Evolutionary conservation across 352 stramenopile species (phyloP), one percentile per base, ranked within the genome.

Genomic region (Saprolegnia parasitica): DNA sequence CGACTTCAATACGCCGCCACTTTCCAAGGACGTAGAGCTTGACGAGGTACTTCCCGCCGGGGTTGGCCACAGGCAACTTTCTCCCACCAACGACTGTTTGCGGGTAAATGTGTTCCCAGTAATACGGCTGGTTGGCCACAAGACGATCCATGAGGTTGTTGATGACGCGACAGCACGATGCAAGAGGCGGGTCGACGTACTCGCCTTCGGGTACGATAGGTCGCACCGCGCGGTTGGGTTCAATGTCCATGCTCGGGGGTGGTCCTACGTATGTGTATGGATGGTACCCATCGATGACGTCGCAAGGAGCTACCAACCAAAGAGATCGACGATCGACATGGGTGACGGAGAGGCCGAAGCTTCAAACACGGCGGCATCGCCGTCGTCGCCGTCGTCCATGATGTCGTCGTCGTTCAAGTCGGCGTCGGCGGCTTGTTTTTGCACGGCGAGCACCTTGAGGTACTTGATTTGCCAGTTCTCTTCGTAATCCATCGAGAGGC

Each of bases 31-130:
- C 73, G 32, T 88, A 93, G 2, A 93, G 60, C 46, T 83, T 83
- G 20, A 94, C 81, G 8, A 77, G 78, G 68, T 93, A 94, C 52
- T 90, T 90, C 13, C 83, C 86, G n/a, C 79, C 80, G 1, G 81
- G 70, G 50, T 88, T 92, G 65, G 89, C 90, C 0, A 86, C 58
- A 0, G 86, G 86, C 18, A 52, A 21, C 18, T 46, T 60, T 39
- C 16, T 60, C 8, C n/a, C 63, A 11, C 29, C 26, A 0, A 56
- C 56, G 1, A 67, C 71, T 29, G 89, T 81, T 71, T 94, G 84
- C 0, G 86, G 86, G 42, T 88, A 88, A 57, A 94, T 92, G 0
- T 81, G 73, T 52, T 83, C 79, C 86, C 84, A 94, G 26, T 90
- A 60, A 72, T 87, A 90, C 21, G 78, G 78, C 8, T 65, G 56